phyloP scores from a whole-genome alignment of 768 basidiomycete species.

The Suillus luteus region DNA sequence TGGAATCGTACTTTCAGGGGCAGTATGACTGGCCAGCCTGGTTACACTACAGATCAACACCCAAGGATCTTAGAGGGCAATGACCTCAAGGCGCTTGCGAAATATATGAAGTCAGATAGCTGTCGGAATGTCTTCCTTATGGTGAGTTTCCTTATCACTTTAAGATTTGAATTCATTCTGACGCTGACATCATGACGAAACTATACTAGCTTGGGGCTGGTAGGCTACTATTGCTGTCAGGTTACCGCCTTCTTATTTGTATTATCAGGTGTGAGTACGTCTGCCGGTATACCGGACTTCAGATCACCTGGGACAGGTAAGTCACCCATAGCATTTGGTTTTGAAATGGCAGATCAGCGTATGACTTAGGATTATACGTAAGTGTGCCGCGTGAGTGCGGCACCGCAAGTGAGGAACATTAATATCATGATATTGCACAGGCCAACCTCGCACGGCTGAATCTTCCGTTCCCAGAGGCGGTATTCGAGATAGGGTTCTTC shows the following conservation, averaged over 20 bases:
- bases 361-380: slow-evolving; percentile 30
- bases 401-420: not conserved
- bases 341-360: not conserved
- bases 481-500: slow-evolving; percentile 92
- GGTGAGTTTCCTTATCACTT: slow-evolving; percentile 41
- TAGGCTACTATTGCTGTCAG: slow-evolving; percentile 29
- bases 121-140: slow-evolving; percentile 75
- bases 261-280: slow-evolving; percentile 65
- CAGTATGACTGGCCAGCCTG: slow-evolving; percentile 4
- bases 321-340: slow-evolving; percentile 18
- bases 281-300: slow-evolving; percentile 89
- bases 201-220: slow-evolving; percentile 63
- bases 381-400: slow-evolving; percentile 11
- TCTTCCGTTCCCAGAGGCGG: slow-evolving; percentile 92
- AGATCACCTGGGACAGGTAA: slow-evolving; percentile 81
- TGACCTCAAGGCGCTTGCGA: slow-evolving; percentile 51
- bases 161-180: not conserved
- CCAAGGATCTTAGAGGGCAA: slow-evolving; percentile 33
- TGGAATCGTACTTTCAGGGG: slow-evolving; percentile 1
- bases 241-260: slow-evolving; percentile 1
- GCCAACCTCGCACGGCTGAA: slow-evolving; percentile 76
- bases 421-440: slow-evolving; percentile 37
- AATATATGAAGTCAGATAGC: slow-evolving; percentile 66
- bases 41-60: slow-evolving; percentile 10
- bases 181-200: not conserved